Base-by-base conservation (phyloP, 805 yeast species). In the Novakomyces olei region DNA sequence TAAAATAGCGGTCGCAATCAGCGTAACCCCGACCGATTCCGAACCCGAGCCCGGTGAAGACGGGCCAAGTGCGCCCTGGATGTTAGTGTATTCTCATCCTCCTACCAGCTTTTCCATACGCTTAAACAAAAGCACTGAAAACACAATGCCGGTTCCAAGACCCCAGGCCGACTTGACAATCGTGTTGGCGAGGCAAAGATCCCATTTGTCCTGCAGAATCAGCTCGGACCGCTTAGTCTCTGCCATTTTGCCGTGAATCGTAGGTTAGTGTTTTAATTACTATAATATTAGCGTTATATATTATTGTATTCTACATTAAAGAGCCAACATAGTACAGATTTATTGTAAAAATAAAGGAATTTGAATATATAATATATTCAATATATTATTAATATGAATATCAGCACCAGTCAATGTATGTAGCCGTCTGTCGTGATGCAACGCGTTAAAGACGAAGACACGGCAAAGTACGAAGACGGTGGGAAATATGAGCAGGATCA, bases 11-110 rank as follows among this genome's bases (percentile, higher is more conserved):
- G 50, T 88, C 96, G 39, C 96, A 98, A 61, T 88, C 99, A 39
- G 96, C 72, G 57, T 81, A 88, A 34, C 94, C 94, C 62, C 94
- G 75, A 42, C 99, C 99, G 40, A 83, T 66, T 43, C 99, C 99
- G 48, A 88, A 85, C 25, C 99, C 99, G 41, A 81, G 59, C 42
- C 98, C 98, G 39, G 85, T 57, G 92, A 95, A 83, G 27, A 85
- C 96, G 35, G 98, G 98, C 71, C 81, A 88, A 6, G 93, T 66
- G 57, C 96, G 72, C 64, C 32, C 32, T 29, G 20, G 20, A 18
- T 7, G 14, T n/a, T n/a, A 9, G 2, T 2, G 14, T n/a, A 18
- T 18, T n/a, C 16, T 29, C 14, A 29, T 6, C 22, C 24, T 22
- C n/a, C n/a, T 22, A n/a, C n/a, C 24, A 22, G n/a, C 10, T 10